Base-by-base conservation (phyloP, 768 basidiomycete genomes). In the Paxillus rubicundulus region DNA sequence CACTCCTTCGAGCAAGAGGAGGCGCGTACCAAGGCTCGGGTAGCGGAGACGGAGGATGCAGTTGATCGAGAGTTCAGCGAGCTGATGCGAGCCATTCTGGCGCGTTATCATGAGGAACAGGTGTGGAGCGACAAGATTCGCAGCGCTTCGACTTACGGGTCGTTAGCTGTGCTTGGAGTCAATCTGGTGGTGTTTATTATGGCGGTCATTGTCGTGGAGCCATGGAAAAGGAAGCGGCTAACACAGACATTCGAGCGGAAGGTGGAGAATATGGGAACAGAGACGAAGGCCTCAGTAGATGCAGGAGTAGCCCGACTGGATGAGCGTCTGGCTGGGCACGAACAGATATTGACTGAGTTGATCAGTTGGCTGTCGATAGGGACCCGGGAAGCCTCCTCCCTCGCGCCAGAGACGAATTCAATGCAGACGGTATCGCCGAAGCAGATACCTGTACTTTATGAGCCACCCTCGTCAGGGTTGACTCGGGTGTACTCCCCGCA, bases 101-200 rank as follows among this genome's bases (percentile, higher is more conserved):
- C 82, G 45, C 81, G 96, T 36, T 98, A 98, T 69, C 96, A 98
- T 73, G 96, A 98, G 72, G 97, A 99, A 67, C 97, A 99, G 68
- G 84, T 98, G 2, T 99, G 97, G 97, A 93, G 91, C 48, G 96
- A 99, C 76, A 99, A 99, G 73, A 97, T 99, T 54, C 84, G 97
- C 33, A 92, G 90, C 60, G 87, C 89, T 24, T 93, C 91, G 56
- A 98, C 97, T 5, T 98, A 98, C 67, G 95, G 93, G 3, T 88
- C 87, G 37, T 74, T 98, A 53, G 86, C 85, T 5, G 95, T 84
- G 49, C 78, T 98, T 20, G 86, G 84, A 12, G 81, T 96, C 55
- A 99, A 99, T 71, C 70, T 98, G 72, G 55, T 89, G 48, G 88
- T 99, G 44, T 99, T 99, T 68, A 70, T 98, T 51, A 72, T 88